These are phyloP conservation scores for Phytopythium chamaehyphon DNA, from an alignment of 352 stramenopile species.

Conservation along the genomic window DNA sequence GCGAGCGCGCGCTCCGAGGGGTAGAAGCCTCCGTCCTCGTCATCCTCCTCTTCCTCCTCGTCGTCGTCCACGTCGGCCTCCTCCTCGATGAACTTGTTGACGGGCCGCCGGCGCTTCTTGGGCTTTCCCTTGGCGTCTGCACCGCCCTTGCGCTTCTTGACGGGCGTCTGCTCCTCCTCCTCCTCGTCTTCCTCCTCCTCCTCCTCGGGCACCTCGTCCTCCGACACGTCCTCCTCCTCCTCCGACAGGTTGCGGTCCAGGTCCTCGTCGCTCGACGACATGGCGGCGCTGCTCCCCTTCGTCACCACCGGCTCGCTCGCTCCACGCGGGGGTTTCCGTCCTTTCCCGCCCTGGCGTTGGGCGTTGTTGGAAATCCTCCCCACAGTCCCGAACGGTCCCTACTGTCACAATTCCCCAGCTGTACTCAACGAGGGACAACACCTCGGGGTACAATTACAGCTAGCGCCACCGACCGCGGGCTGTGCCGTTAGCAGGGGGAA, in stretches of 20 bases:
- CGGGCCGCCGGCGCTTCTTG: slow-evolving; percentile 79
- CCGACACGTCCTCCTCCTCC: slow-evolving; percentile 63
- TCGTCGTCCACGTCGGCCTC: slow-evolving; percentile 86
- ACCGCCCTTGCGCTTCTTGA: slow-evolving; percentile 75
- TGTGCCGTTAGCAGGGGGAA: slow-evolving; percentile 1
- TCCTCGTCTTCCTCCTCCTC: slow-evolving; percentile 49
- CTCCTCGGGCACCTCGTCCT: slow-evolving; percentile 76
- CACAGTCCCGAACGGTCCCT: not conserved
- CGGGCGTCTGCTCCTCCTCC: slow-evolving; percentile 38
- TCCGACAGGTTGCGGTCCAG: slow-evolving; percentile 82
- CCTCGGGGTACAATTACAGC: not conserved
- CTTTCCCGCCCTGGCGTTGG: not conserved
- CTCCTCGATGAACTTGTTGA: slow-evolving; percentile 90
- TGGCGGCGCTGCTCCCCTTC: slow-evolving; percentile 15
- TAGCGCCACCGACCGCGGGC: not conserved
- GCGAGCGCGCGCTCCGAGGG: slow-evolving; percentile 69
- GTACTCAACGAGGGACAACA: not conserved
- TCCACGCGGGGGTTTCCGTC: slow-evolving; percentile 1
- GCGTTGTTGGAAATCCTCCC: not conserved
- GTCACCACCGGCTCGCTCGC: slow-evolving; percentile 6
- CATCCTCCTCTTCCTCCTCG: slow-evolving; percentile 83
- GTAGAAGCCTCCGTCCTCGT: slow-evolving; percentile 76
- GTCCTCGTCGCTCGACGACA: slow-evolving; percentile 88
- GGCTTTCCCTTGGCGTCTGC: slow-evolving; percentile 60
- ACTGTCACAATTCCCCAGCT: not conserved